These are phyloP conservation scores for Ophiostoma quercus DNA, from an alignment of 2,329 filamentous ascomycete species.

Conservation along the genomic window DNA sequence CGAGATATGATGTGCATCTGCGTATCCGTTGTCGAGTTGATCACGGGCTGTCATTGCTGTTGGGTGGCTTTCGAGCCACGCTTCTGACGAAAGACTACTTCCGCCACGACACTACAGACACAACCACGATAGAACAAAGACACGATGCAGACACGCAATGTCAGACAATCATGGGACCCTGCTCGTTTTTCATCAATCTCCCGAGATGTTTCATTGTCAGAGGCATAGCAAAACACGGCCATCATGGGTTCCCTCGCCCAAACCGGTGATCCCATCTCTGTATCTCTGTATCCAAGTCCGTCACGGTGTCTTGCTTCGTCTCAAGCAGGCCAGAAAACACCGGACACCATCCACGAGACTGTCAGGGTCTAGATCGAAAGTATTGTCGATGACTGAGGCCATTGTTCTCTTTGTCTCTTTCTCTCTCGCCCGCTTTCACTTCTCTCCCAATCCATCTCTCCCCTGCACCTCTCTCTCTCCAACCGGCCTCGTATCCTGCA, in stretches of 20 bases:
- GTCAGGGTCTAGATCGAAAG: not conserved
- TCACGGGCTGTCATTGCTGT: not conserved
- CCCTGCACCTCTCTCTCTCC: not conserved
- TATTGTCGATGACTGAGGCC: not conserved
- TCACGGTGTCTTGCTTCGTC: conserved; percentile 1
- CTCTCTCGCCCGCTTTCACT: not conserved
- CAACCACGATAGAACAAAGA: too few species aligned
- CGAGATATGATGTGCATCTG: not conserved
- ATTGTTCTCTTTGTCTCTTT: not conserved
- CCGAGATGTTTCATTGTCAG: not conserved
- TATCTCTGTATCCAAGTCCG: not conserved
- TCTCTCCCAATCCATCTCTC: not conserved
- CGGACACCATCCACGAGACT: not conserved
- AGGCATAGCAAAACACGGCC: not conserved
- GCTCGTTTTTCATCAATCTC: not conserved
- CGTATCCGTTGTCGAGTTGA: not conserved
- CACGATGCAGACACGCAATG: not conserved
- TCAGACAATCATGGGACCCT: not conserved
- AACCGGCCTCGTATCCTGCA: not conserved
- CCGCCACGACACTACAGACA: not conserved
- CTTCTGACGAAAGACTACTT: not conserved
- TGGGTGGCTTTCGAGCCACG: not conserved
- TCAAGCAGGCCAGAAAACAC: not conserved
- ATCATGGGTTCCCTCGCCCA: not conserved
- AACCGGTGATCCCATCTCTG: not conserved